Conservation (phyloP, 331 rosid genomes). For the Rhamnella rubrinervis region DNA sequence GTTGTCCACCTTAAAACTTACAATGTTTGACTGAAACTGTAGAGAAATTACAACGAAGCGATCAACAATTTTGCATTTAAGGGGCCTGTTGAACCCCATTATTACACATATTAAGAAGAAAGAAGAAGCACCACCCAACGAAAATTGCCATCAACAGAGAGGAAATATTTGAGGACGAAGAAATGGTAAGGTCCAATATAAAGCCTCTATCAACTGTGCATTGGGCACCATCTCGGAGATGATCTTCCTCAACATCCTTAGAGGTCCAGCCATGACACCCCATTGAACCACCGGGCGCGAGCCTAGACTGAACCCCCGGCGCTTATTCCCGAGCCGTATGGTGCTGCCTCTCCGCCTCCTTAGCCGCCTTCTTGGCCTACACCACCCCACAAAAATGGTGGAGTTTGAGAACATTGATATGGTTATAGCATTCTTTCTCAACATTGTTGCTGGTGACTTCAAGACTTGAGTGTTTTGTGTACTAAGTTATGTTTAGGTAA, state of each 20-base stretch:
- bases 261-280: conserved; percentile 63
- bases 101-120: conserved; percentile 10
- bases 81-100: conserved; percentile 1
- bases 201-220: conserved; percentile 58
- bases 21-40: no score
- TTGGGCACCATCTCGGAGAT: conserved; percentile 68
- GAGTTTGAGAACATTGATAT: conserved; percentile 63
- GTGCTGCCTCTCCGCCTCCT: conserved; percentile 61
- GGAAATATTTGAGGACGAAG: conserved; percentile 84
- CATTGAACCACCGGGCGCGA: conserved; percentile 58
- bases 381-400: conserved; percentile 47
- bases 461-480: not conserved
- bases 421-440: conserved; percentile 45
- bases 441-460: conserved; percentile 24
- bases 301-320: conserved; percentile 69
- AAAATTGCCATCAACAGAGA: conserved; percentile 48
- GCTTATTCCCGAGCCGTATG: conserved; percentile 66
- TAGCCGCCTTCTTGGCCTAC: conserved; percentile 51
- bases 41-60: not conserved
- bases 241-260: conserved; percentile 71
- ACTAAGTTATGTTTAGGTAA: not conserved
- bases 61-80: not conserved
- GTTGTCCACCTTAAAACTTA: no score
- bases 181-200: conserved; percentile 65
- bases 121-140: conserved; percentile 10